These are phyloP conservation scores for Trametes punicea DNA, from an alignment of 768 basidiomycete species.

Conservation along the genomic window DNA sequence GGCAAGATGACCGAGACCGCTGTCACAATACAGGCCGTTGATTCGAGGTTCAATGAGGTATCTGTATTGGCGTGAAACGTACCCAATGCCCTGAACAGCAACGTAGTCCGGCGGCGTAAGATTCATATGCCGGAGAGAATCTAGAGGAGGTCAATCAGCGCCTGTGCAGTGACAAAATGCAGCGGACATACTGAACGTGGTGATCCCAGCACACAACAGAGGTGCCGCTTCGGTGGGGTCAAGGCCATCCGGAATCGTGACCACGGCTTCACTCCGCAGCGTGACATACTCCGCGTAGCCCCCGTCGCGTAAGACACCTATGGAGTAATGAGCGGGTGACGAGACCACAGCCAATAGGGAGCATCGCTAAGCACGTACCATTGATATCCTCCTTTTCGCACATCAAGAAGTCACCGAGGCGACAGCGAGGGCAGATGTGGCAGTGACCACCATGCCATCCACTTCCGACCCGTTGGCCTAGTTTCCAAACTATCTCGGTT, in stretches of 20 bases:
- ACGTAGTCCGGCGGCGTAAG: constrained; percentile 34
- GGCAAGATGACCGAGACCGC: constrained; percentile 34
- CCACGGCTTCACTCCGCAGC: constrained; percentile 25
- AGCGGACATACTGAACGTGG: constrained; percentile 31
- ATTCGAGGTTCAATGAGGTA: neutral
- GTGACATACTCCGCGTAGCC: constrained; percentile 30
- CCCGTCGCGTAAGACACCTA: constrained; percentile 28
- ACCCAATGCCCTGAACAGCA: constrained; percentile 38
- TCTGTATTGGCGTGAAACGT: neutral
- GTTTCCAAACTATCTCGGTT: constrained; percentile 21
- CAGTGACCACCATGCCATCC: constrained; percentile 32
- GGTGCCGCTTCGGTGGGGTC: constrained; percentile 29
- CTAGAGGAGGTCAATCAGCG: neutral
- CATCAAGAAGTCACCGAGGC: constrained; percentile 24
- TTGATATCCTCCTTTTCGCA: constrained; percentile 26
- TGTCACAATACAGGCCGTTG: neutral
- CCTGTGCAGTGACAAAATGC: neutral
- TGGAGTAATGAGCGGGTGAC: neutral
- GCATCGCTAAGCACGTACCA: constrained; percentile 7
- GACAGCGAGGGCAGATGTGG: constrained; percentile 25
- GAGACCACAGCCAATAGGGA: neutral
- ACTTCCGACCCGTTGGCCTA: constrained; percentile 32
- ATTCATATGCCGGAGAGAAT: constrained; percentile 29
- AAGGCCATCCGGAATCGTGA: constrained; percentile 23
- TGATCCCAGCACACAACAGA: constrained; percentile 38